Evolutionary conservation across 768 basidiomycete genomes (phyloP), one percentile per base, ranked within the genome.

Genomic region (Trametes coccinea): DNA sequence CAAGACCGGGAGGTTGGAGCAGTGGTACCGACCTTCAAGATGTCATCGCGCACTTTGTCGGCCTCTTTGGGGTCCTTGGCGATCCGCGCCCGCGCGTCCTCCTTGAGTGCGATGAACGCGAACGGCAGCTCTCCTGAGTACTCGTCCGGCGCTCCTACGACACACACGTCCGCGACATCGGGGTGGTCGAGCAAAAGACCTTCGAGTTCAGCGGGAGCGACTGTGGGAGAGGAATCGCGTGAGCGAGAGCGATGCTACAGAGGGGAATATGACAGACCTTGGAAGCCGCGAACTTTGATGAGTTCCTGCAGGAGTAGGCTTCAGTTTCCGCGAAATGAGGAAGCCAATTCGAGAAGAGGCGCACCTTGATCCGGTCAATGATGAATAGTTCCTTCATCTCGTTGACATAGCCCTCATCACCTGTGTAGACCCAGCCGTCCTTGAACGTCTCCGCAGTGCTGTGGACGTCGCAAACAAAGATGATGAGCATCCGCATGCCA

Each of bases 121-220:
- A 89, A 69, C 0, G 89, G 89, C 5, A 88, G 74, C 69, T 91
- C 89, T 14, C 89, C 89, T 60, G 83, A 85, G 61, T 83, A 90
- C 7, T 89, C 88, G 67, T 91, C 85, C 7, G 82, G 83, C 34
- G 87, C 67, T 0, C 86, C 83, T 16, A 90, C 82, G 2, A 90
- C 87, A 63, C 88, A 88, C 2, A 78, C 77, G 45, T 87, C 82
- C 4, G 77, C 76, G 27, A 89, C 82, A 65, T 87, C 86, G 0
- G 79, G 72, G 64, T 89, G 84, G 46, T 76, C 79, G 29, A 88
- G 70, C n/a, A 88, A 67, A 60, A 85, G 85, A 17, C 82, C 88
- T 67, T 89, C 88, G 8, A 89, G 76, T 63, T 89, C 88, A 3
- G 89, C 87, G 2, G 88, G 89, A 0, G 89, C 86, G 1, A 90